Evolutionary conservation across 2,329 filamentous ascomycete genomes (phyloP), one percentile per base, ranked within the genome.

Genomic region (Capronia epimyces): DNA sequence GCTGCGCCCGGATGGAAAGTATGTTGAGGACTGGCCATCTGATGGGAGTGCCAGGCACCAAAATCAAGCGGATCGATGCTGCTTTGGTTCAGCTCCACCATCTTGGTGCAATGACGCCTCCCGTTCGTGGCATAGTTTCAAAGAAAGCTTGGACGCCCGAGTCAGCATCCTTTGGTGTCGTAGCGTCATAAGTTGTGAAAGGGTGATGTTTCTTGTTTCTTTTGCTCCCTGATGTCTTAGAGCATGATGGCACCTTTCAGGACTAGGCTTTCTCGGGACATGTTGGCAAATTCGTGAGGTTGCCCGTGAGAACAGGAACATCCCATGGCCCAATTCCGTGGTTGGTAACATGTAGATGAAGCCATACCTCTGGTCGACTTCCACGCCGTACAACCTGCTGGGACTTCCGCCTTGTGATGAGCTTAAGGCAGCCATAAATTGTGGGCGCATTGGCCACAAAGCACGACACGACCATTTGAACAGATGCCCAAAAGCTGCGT

Each of bases 371-470:
- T 8, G 57, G 52, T 16, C 57, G 46, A 42, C 49, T 56, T 18
- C 43, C 50, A n/a, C 55, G 25, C 15, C 57, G 48, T 29, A 31
- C 27, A 16, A 18, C 53, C 34, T 53, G 52, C n/a, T 52, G 50
- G n/a, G 52, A 52, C 37, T 46, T 56, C 21, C 52, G 52, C 18
- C 55, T 24, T 25, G 25, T 55, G 37, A 52, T 52, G 31, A 57
- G 34, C 31, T 55, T 55, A 12, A 49, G 6, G 42, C 43, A 56
- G 4, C 57, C 57, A 49, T 60, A 70, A 8, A 71, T 50, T 0
- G 68, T 68, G 1, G 69, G 69, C 0, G 64, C 63, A 46, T 72
- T 72, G 16, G 71, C 69, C 4, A 72, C 68, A 32, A 63, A 62
- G 31, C 56, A 56, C 9, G 60, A 56, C 5, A 58, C 57, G n/a